These are phyloP conservation scores for Ceratobasidium sp. DNA, from an alignment of 1,284 basidiomycete species.

Conservation along the genomic window DNA sequence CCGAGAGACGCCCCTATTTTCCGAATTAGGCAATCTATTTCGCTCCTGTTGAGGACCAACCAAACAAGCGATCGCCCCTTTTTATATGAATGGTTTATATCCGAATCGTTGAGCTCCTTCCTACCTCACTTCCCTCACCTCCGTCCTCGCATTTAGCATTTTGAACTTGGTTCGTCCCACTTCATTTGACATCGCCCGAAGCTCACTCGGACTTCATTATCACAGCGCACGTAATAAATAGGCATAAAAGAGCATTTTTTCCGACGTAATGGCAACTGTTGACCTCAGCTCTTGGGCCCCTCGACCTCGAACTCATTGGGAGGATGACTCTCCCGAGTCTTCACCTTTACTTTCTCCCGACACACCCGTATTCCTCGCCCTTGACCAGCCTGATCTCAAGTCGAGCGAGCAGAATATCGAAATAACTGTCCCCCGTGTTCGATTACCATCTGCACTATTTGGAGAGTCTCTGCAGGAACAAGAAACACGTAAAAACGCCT, in stretches of 20 bases:
- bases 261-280: neutral
- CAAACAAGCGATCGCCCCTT: neutral
- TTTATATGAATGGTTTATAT: neutral
- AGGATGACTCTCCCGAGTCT: neutral
- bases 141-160: neutral
- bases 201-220: too few relatives aligned
- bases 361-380: neutral
- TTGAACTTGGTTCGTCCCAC: neutral
- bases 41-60: neutral
- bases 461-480: neutral
- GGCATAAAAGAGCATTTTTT: too few relatives aligned
- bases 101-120: neutral
- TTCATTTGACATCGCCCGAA: too few relatives aligned
- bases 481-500: neutral
- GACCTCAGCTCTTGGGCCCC: neutral
- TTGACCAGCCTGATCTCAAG: neutral
- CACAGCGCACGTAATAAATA: too few relatives aligned
- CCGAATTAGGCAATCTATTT: neutral
- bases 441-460: neutral
- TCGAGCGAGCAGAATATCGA: neutral
- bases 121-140: neutral
- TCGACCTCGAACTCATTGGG: neutral
- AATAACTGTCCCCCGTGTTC: neutral
- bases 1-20: neutral
- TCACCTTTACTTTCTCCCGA: slow-evolving; percentile 6